Conservation (phyloP, 106 monocot species). For the Platanthera guangdongensis region DNA sequence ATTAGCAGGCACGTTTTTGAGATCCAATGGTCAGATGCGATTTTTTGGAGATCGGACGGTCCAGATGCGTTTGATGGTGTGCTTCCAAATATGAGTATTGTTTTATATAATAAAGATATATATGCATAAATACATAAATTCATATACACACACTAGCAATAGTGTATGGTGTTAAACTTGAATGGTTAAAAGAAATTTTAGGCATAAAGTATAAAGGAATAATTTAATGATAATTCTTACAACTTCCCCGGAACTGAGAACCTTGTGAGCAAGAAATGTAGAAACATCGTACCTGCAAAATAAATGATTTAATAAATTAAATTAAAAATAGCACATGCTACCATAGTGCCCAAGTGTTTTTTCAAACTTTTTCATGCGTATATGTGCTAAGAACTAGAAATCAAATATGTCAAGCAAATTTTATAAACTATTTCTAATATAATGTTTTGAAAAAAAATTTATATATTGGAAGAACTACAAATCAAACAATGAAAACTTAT, state of each 20-base stretch:
- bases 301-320: background rate
- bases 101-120: no score
- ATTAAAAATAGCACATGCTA: background rate
- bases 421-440: background rate
- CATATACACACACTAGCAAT: no score
- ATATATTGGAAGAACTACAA: background rate
- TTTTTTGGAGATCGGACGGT: no score
- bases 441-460: background rate
- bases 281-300: slow-evolving; percentile 59
- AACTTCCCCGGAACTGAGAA: slow-evolving; percentile 32
- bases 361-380: background rate
- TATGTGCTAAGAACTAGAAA: background rate
- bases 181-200: background rate
- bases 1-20: no score
- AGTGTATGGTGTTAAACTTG: no score
- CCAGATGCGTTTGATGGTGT: no score
- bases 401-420: background rate
- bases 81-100: no score
- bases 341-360: background rate
- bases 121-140: no score
- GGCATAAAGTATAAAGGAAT: background rate
- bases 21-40: no score
- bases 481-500: background rate
- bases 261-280: slow-evolving; percentile 36
- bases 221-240: slow-evolving; percentile 21